These are phyloP conservation scores for Phialemoniopsis sp. DNA, from an alignment of 2,329 filamentous ascomycete genomes.

Conservation along the genomic window DNA sequence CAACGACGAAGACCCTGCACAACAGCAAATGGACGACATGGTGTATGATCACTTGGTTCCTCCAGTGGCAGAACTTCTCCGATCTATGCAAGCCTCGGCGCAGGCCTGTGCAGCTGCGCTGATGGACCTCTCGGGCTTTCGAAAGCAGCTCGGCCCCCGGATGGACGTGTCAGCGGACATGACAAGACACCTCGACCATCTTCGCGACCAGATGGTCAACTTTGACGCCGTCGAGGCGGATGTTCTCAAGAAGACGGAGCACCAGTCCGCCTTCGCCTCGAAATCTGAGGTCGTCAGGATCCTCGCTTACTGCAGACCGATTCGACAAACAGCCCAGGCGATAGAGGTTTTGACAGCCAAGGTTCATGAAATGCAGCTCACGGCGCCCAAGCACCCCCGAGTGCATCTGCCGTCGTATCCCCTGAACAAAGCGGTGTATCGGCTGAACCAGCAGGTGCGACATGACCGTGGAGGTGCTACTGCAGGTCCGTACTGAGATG, in stretches of 20 bases:
- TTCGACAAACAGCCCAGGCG: constrained; percentile 45
- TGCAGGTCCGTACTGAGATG: constrained; percentile 35
- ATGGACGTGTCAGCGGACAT: constrained; percentile 36
- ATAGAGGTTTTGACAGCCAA: constrained; percentile 42
- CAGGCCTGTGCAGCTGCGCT: constrained; percentile 45
- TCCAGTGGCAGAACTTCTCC: constrained; percentile 30
- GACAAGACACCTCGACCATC: constrained; percentile 27
- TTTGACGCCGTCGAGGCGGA: constrained; percentile 43
- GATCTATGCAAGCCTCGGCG: constrained; percentile 38
- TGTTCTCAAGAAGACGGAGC: constrained; percentile 37
- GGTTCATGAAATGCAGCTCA: constrained; percentile 41
- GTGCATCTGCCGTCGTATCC: constrained; percentile 50
- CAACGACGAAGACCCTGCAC: background rate
- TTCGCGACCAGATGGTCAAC: constrained; percentile 35
- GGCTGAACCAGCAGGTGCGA: constrained; percentile 51
- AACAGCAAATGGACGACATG: too few relatives aligned
- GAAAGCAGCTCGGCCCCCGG: constrained; percentile 40
- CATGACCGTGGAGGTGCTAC: constrained; percentile 57
- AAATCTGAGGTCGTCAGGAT: constrained; percentile 46
- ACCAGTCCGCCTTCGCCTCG: constrained; percentile 39
- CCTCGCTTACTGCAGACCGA: constrained; percentile 51
- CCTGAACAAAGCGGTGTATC: constrained; percentile 45
- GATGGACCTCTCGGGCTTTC: constrained; percentile 49
- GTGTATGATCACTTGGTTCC: too few relatives aligned
- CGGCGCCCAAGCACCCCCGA: constrained; percentile 27